Evolutionary conservation across 345 rosid genomes (phyloP), one percentile per base, ranked within the genome.

Genomic region (Hibiscus syriacus): DNA sequence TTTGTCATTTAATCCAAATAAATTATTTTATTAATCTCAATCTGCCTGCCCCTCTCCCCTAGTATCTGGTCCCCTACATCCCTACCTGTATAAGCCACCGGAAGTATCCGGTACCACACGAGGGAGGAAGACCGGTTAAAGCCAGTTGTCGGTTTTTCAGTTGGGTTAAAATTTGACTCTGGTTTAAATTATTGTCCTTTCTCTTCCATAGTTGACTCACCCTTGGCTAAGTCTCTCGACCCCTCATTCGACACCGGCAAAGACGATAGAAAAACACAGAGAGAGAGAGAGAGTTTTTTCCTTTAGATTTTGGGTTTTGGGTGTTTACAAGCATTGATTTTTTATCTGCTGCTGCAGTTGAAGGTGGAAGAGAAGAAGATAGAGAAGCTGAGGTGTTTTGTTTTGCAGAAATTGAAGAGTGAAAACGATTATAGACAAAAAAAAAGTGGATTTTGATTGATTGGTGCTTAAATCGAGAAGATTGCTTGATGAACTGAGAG

Each of bases 81-180:
- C 56, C 56, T 52, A 80, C 74, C 41, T 41, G 16, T 2, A 9
- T 1, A 38, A 55, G n/a, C 46, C 23, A 76, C 83, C 82, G 79
- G 84, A 66, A 65, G 68, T 73, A 75, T 70, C 75, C 80, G 70
- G 84, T 82, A 4, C 3, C 36, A 52, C 57, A 64, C 65, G 58
- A 38, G 74, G 58, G 23, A n/a, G 12, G 36, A 38, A 19, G 58
- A 82, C 90, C 73, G 85, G 86, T 66, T 56, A 75, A 26, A 73
- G 76, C 79, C 90, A 78, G 90, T 85, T 63, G 19, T 9, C 55
- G 55, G 55, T 52, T 52, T n/a, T 55, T 43, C 3, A 3, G 54
- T 43, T 34, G 90, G 90, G 90, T 82, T 85, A 81, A 82, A 30
- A 82, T 76, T 87, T 86, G 83, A 89, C 92, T 81, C 81, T 79